Evolutionary conservation across 2,329 filamentous ascomycete species (phyloP), one percentile per base, ranked within the genome.

Genomic region (Diplodia seriata): DNA sequence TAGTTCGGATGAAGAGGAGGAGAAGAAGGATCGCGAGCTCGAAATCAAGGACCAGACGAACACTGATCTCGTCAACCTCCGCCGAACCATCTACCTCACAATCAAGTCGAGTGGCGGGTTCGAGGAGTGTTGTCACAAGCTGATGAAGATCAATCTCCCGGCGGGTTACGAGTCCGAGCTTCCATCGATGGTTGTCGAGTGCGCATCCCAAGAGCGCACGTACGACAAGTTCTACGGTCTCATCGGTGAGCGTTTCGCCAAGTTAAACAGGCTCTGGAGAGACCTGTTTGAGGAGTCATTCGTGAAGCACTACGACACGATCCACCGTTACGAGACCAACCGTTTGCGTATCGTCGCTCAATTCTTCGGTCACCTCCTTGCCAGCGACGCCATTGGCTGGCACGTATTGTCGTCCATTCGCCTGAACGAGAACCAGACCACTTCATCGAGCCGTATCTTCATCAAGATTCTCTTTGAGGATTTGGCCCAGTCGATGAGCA

Each of bases 21-120:
- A 91, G 51, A 85, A 90, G 70, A 90, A 95, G 76, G 89, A 92
- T 70, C 91, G 91, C 76, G 91, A 91, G 23, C 85, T 98, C 79
- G 95, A 99, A 78, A 97, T 99, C 83, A 97, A 98, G 81, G 95
- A 99, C 75, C 93, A 97, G 81, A 96, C 91, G 71, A 99, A 99
- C 75, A 94, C 94, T 0, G 94, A 99, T 78, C 86, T 99, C 15
- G 93, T 98, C 77, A 97, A 96, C 76, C 84, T 99, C 62, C 91
- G 95, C 69, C 88, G 93, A 74, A 97, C 92, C 7, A 99, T 98
- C 73, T 99, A 99, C 79, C 85, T 99, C 70, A 99, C 94, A 12
- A 97, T 99, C 78, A 97, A 97, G 92, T 97, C 92, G 49, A 95
- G 92, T 74, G 92, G 95, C 72, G 93, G 96, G 69, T 96, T 97